Conservation (phyloP, 2,329 filamentous ascomycete genomes). For the Aspergillus hortae region DNA sequence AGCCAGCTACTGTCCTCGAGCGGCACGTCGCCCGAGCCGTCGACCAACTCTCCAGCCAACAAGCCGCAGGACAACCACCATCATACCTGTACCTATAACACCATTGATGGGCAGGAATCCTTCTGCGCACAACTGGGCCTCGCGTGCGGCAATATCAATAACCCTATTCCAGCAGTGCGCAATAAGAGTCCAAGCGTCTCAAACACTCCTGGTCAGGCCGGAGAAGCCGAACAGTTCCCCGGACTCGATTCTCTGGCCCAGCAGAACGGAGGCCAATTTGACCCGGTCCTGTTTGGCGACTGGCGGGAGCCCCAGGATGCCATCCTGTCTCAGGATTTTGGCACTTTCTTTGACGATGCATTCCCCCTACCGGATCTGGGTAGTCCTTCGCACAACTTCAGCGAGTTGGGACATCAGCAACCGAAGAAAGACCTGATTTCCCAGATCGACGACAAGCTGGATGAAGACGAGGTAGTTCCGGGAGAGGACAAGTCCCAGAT, state of each 20-base stretch:
- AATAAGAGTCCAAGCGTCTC: constrained; percentile 28
- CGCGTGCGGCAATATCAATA: constrained; percentile 45
- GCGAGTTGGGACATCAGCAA: constrained; percentile 28
- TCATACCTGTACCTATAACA: constrained; percentile 26
- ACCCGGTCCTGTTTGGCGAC: constrained; percentile 85
- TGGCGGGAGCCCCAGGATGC: constrained; percentile 89
- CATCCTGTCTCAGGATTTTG: constrained; percentile 68
- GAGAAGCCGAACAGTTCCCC: constrained; percentile 6
- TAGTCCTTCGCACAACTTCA: constrained; percentile 69
- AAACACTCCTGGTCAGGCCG: constrained; percentile 23
- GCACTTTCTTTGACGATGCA: constrained; percentile 71
- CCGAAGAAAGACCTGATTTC: constrained; percentile 69
- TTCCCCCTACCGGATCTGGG: constrained; percentile 73
- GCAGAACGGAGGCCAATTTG: constrained; percentile 81
- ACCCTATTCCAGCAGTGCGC: constrained; percentile 40
- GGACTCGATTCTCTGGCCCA: constrained; percentile 67
- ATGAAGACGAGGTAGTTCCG: constrained; percentile 65
- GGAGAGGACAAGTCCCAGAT: constrained; percentile 60
- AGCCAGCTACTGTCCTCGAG: constrained; percentile 44
- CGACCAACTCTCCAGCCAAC: constrained; percentile 38
- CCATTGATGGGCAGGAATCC: constrained; percentile 41
- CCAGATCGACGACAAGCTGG: constrained; percentile 67
- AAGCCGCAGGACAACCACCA: constrained; percentile 33
- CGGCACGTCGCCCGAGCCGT: constrained; percentile 49
- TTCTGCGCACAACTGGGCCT: constrained; percentile 44